phyloP scores from a whole-genome alignment of 75 land plant genomes.

The Gnetum montanum region DNA sequence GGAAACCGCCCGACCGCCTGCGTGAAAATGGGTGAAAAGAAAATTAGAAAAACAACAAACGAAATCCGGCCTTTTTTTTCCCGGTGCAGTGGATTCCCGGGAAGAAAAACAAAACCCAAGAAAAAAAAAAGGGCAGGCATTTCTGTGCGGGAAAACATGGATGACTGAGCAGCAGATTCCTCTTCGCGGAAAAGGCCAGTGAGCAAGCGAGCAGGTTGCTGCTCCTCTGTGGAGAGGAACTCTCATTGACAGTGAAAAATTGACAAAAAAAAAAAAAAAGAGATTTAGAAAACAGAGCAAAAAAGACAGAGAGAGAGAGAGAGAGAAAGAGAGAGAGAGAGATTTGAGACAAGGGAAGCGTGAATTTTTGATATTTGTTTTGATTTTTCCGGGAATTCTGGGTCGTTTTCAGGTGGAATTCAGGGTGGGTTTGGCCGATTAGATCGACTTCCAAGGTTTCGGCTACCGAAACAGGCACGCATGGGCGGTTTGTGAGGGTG shows the following conservation, averaged over 20 bases:
- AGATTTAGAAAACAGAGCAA: too few relatives aligned
- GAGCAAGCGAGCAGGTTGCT: too few relatives aligned
- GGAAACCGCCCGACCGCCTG: neutral
- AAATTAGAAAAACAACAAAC: neutral
- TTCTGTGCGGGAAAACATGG: neutral
- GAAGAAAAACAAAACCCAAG: slow-evolving; percentile 5
- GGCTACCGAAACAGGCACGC: neutral
- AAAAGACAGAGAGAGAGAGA: too few relatives aligned
- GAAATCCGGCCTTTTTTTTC: neutral
- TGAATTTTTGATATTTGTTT: neutral
- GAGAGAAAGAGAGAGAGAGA: neutral
- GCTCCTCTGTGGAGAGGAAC: slow-evolving; percentile 10
- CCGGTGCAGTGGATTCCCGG: neutral
- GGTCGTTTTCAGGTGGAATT: neutral
- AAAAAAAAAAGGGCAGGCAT: neutral
- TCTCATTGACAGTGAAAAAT: too few relatives aligned
- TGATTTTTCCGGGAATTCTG: neutral
- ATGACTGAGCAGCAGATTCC: slow-evolving; percentile 2
- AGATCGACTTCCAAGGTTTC: too few relatives aligned
- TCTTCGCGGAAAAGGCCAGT: slow-evolving; percentile 4
- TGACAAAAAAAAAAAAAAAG: too few relatives aligned
- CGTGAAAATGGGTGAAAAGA: neutral
- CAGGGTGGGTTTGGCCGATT: too few relatives aligned
- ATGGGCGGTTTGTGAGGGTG: neutral
- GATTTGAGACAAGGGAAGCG: too few relatives aligned